phyloP scores from a whole-genome alignment of 2,329 filamentous ascomycete genomes.

The Cercospora canescens region DNA sequence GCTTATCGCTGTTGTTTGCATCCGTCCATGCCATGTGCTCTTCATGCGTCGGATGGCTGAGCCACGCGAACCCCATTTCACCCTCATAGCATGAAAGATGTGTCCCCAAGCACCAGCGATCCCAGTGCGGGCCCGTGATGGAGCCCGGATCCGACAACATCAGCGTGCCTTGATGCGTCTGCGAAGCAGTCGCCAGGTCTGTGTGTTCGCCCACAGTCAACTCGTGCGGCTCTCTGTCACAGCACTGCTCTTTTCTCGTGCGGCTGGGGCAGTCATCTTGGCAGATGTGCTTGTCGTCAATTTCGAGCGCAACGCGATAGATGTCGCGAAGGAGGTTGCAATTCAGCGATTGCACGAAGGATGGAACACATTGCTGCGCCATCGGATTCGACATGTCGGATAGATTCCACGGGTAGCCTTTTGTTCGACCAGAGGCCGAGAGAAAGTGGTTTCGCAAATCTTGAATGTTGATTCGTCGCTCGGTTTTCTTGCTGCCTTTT shows the following conservation, averaged over 20 bases:
- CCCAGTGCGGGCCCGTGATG: not conserved
- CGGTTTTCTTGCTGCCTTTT: not conserved
- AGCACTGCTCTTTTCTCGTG: not conserved
- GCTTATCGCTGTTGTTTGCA: not conserved
- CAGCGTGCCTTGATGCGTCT: not conserved
- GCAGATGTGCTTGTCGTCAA: not conserved
- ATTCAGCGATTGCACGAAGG: not conserved
- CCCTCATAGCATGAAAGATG: not conserved
- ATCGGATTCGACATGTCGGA: not conserved
- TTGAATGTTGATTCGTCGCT: not conserved
- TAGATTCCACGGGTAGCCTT: not conserved
- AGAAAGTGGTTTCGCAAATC: not conserved
- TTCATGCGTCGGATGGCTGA: not conserved
- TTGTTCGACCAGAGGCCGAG: not conserved
- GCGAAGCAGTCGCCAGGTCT: not conserved
- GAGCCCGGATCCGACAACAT: not conserved
- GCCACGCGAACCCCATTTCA: not conserved
- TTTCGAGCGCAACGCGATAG: not conserved
- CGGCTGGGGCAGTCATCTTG: not conserved
- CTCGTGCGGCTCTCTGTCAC: not conserved
- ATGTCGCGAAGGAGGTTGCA: not conserved
- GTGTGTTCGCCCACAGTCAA: not conserved
- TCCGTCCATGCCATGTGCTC: not conserved
- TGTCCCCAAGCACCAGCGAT: not conserved
- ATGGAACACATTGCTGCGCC: not conserved